Evolutionary conservation across 2,329 filamentous ascomycete species (phyloP), one percentile per base, ranked within the genome.

Genomic region (Apiospora hydei): DNA sequence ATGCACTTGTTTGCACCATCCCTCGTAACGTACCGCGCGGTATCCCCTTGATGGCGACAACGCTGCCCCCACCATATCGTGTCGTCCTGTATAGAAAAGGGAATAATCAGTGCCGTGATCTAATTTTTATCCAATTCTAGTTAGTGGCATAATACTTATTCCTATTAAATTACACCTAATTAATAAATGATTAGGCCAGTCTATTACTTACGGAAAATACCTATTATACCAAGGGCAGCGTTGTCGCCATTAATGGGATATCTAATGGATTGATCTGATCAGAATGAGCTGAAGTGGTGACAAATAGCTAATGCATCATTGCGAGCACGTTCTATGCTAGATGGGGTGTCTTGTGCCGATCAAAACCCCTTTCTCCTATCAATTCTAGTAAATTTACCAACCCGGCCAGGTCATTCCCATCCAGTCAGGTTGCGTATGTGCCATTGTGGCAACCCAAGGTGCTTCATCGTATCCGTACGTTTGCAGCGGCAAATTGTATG

Each of bases 401-500:
- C 21, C 71, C 70, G 61, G 53, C 84, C 88, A 89, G 18, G 75
- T 71, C 57, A 77, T 76, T 0, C 88, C 88, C 75, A 79, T 84
- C 84, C 89, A 89, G 82, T 96, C 94, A 16, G 88, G 89, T 77
- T 91, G 88, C 0, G 73, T 72, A 78, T 95, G 87, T 1, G 78
- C 78, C 77, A 86, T 83, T 1, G 89, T 91, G 4, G 92, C 92
- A 73, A 93, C 93, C 95, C 95, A 98, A 0, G 95, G 94, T 67
- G 87, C 83, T 77, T 97, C 94, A 5, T 82, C 80, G 10, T 81
- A 74, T 0, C 80, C 83, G 77, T 98, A 97, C 8, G 84, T 84
- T 68, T 89, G 89, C 41, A 97, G 80, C 0, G 95, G 95, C 8
- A 95, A 82, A 81, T 91, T 91, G 81, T 97, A 98, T n/a, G 95